Base-by-base conservation (phyloP, 495 filamentous ascomycete species). In the Xylaria palmicola region DNA sequence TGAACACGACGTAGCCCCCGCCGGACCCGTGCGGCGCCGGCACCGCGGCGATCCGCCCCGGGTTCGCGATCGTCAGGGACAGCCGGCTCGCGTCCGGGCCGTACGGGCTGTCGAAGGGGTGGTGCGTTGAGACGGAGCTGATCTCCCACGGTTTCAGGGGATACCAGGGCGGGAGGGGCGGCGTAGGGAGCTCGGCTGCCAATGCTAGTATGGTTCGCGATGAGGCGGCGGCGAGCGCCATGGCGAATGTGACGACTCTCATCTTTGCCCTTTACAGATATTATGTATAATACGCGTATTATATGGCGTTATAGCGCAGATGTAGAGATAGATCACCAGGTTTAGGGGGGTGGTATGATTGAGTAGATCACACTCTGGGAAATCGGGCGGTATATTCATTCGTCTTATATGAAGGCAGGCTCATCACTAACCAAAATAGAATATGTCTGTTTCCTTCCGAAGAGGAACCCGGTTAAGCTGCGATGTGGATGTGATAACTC, bases 111-210 rank as follows among this genome's bases (percentile, higher is more conserved):
- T 55, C 24, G 8, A 57, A 50, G 9, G 66, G 66, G 27, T 60
- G 57, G 3, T 47, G 45, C 20, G 49, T 57, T 9, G 40, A 44
- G 10, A 69, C 4, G 0, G 61, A 59, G 10, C 30, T 36, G 39
- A 69, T 45, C 27, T 62, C 36, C 67, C 62, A 69, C 0, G 64
- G 44, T 34, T 62, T 34, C 10, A 69, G 55, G 4, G 67, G 67
- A 41, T 69, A 69, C 67, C 67, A 69, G 8, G 67, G 61, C 4
- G 53, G 47, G 15, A 63, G 45, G n/a, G 61, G 53, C 8, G 67
- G 66, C 12, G 48, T 15, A 27, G 60, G 40, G 22, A 60, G 58
- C 19, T 66, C 63, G 44, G 45, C 32, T 19, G 66, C 55, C 3
- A 56, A 34, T n/a, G 37, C 60, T 10, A 56, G 10, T 17, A 47